Evolutionary conservation across 208 protist genomes (phyloP).

Genomic region (Spongospora subterranea): DNA sequence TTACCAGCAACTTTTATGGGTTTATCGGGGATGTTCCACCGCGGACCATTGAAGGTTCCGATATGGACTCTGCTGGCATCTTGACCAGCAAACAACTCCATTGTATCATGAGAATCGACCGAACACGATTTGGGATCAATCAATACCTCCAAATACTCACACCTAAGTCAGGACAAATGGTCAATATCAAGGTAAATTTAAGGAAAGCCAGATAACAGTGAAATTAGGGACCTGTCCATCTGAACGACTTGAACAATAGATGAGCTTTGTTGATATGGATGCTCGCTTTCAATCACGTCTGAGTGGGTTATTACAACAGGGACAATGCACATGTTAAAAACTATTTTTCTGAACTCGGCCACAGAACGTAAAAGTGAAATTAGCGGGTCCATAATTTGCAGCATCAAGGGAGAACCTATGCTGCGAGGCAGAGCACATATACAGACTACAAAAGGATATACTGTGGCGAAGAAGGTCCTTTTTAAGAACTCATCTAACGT

Average conservation of each 20-base stretch:
- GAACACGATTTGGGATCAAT: not conserved
- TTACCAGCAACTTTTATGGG: not conserved
- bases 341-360: not conserved
- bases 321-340: not conserved
- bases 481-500: no score
- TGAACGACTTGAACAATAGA: constrained; percentile 43
- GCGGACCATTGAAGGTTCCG: not conserved
- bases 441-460: not conserved
- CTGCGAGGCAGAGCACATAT: not conserved
- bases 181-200: no score
- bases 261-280: not conserved
- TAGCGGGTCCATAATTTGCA: not conserved
- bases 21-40: not conserved
- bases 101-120: not conserved
- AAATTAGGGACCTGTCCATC: not conserved
- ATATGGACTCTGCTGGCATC: not conserved
- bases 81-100: not conserved
- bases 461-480: not conserved
- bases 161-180: no score
- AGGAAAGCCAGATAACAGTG: no score
- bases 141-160: not conserved
- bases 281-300: constrained; percentile 9
- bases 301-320: not conserved
- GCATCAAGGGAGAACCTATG: not conserved
- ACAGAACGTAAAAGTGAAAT: not conserved